Evolutionary conservation across 2,329 filamentous ascomycete species (phyloP).

Genomic region (Ophiostoma ulmi): DNA sequence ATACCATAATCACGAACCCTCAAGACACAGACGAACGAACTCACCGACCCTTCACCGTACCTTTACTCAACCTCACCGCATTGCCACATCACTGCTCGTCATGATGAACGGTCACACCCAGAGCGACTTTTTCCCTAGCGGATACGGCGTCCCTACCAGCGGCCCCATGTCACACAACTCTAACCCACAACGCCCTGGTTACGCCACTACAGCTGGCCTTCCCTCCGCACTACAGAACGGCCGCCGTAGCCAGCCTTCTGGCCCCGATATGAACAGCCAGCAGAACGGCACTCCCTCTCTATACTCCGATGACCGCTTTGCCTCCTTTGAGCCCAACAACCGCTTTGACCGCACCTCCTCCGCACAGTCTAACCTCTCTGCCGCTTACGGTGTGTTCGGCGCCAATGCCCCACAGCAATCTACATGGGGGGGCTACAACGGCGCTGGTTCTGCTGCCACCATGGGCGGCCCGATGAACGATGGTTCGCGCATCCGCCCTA

Average conservation of each 20-base stretch:
- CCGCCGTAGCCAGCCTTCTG: conserved; percentile 45
- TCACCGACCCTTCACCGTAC: not conserved
- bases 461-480: conserved; percentile 62
- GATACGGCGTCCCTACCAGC: conserved; percentile 55
- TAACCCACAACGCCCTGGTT: conserved; percentile 61
- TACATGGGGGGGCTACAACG: conserved; percentile 74
- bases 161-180: conserved; percentile 57
- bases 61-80: not conserved
- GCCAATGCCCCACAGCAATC: conserved; percentile 4
- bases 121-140: conserved; percentile 62
- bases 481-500: conserved; percentile 50
- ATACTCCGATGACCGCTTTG: conserved; percentile 65
- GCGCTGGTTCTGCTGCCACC: conserved; percentile 53
- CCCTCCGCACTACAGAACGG: conserved; percentile 41
- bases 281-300: conserved; percentile 59
- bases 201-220: conserved; percentile 51
- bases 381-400: conserved; percentile 47
- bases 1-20: not conserved
- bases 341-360: conserved; percentile 39
- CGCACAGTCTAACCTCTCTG: conserved; percentile 36
- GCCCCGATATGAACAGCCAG: conserved; percentile 70
- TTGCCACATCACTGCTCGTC: conserved; percentile 24
- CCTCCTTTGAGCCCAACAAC: conserved; percentile 55
- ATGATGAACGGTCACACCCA: conserved; percentile 53
- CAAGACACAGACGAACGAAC: not conserved